phyloP scores from a whole-genome alignment of 208 protist species.

The Plasmodiophora brassicae region DNA sequence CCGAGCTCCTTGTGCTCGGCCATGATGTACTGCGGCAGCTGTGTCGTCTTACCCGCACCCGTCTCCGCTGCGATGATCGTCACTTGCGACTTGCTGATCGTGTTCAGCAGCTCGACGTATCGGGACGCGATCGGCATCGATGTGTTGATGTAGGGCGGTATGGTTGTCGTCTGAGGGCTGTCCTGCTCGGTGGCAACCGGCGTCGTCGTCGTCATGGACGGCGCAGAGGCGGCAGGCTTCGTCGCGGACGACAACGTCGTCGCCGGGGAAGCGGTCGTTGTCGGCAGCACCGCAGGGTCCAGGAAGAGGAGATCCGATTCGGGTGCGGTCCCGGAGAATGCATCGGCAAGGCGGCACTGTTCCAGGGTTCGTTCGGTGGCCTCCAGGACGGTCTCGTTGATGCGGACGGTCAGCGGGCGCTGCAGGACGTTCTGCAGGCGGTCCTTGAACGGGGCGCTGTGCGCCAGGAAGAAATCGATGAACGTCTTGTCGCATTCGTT shows the following conservation, averaged over 20 bases:
- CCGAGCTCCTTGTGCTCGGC: not conserved
- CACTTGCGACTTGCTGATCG: not conserved
- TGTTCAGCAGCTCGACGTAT: not conserved
- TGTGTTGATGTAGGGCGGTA: no score
- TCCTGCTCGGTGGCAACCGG: not conserved
- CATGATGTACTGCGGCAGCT: constrained; percentile 60
- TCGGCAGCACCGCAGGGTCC: not conserved
- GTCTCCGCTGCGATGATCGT: constrained; percentile 60
- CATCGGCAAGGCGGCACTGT: not conserved
- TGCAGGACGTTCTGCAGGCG: not conserved
- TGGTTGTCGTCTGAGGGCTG: no score
- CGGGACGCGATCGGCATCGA: not conserved
- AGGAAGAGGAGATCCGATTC: not conserved
- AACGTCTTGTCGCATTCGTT: not conserved
- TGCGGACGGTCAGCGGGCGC: not conserved
- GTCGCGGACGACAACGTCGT: no score
- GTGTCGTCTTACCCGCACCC: constrained; percentile 70
- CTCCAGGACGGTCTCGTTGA: not conserved
- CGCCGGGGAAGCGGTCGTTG: no score
- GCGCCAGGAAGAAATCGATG: not conserved
- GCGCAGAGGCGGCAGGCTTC: no score
- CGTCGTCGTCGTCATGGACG: not conserved
- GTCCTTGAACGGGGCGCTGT: not conserved
- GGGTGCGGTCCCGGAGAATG: not conserved
- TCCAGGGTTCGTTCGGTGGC: not conserved